phyloP scores from a whole-genome alignment of 2,329 filamentous ascomycete genomes.

The Lomentospora prolificans region DNA sequence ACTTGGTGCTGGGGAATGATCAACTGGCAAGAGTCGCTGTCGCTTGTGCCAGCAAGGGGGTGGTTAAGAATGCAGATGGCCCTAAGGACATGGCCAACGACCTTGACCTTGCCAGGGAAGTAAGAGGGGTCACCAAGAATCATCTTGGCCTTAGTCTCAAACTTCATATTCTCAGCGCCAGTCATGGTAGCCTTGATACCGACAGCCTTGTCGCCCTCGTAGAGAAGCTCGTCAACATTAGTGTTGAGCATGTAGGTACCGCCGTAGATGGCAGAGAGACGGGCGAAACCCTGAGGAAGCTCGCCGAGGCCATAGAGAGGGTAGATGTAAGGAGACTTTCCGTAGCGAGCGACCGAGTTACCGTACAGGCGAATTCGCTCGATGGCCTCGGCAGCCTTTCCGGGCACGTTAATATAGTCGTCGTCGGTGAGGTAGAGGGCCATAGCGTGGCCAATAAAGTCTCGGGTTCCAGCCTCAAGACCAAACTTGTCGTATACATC shows the following conservation, averaged over 20 bases:
- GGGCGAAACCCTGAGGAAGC: constrained; percentile 93
- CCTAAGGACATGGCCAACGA: constrained; percentile 83
- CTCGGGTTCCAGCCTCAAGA: constrained; percentile 77
- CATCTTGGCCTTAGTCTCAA: constrained; percentile 91
- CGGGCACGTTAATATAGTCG: constrained; percentile 65
- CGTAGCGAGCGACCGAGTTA: constrained; percentile 94
- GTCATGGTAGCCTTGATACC: constrained; percentile 98
- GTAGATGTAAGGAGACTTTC: constrained; percentile 99
- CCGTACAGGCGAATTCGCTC: constrained; percentile 92
- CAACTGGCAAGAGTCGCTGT: constrained; percentile 82
- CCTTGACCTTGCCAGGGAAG: constrained; percentile 81
- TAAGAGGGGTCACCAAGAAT: constrained; percentile 95
- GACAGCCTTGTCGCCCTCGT: constrained; percentile 74
- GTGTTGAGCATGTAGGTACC: constrained; percentile 99
- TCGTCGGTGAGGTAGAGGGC: constrained; percentile 86
- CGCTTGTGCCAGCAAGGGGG: constrained; percentile 79
- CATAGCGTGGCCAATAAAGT: constrained; percentile 98
- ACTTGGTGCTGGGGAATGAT: constrained; percentile 98
- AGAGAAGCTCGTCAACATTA: constrained; percentile 78
- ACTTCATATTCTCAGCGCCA: constrained; percentile 83
- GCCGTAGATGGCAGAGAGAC: constrained; percentile 94
- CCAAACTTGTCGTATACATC: constrained; percentile 99
- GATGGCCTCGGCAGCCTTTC: constrained; percentile 73
- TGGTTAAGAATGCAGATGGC: constrained; percentile 97
- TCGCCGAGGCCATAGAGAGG: constrained; percentile 95